Conservation (phyloP, 164 flowering plant species). For the Euptelea pleiosperma region DNA sequence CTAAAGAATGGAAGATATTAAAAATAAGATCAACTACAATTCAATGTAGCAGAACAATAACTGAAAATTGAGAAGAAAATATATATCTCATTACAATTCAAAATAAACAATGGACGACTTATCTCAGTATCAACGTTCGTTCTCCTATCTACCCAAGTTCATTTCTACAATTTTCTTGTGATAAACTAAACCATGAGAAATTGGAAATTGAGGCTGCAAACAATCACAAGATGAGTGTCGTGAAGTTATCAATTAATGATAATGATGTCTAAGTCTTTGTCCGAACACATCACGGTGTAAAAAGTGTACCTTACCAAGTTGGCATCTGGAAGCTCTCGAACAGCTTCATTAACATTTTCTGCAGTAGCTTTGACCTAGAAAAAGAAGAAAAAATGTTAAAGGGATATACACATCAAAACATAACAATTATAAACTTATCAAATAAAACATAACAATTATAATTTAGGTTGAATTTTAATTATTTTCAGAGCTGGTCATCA, state of each 20-base stretch:
- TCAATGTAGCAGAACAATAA: conserved; percentile 1
- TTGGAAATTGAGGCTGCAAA: neutral
- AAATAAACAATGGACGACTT: neutral
- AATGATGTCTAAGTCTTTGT: neutral
- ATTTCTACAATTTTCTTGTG: neutral
- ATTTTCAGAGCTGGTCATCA: too few species aligned
- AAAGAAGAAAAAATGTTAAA: neutral
- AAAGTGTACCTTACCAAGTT: conserved; percentile 95
- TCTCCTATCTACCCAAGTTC: neutral
- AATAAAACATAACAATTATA: too few species aligned
- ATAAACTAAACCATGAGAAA: neutral
- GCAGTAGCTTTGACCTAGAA: conserved; percentile 95
- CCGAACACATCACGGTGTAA: conserved; percentile 19
- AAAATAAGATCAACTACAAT: conserved; percentile 5
- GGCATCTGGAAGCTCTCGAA: conserved; percentile 99
- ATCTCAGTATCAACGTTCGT: conserved; percentile 3
- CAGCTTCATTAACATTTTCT: conserved; percentile 94
- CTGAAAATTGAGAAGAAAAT: too few species aligned
- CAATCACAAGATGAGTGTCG: neutral
- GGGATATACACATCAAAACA: neutral
- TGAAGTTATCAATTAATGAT: neutral
- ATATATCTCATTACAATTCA: neutral
- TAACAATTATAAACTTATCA: too few species aligned
- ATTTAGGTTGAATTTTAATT: too few species aligned
- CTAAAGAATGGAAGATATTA: conserved; percentile 31